These are phyloP conservation scores for Scheffersomyces parashehatae DNA, from an alignment of 1,139 yeast genomes.

Conservation along the genomic window DNA sequence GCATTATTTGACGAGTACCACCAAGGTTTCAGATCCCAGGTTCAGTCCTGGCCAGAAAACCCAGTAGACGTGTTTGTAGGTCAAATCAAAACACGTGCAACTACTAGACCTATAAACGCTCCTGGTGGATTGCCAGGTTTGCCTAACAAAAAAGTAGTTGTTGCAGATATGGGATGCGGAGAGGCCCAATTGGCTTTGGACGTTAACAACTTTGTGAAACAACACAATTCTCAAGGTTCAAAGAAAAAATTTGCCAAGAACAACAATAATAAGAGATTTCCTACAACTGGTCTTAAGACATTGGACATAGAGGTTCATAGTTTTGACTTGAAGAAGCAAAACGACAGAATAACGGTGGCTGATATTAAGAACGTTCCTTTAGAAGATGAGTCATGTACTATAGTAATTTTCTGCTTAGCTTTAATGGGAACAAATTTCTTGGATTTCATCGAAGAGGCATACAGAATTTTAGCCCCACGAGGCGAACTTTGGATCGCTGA, in stretches of 20 bases:
- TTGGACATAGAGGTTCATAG: constrained; percentile 71
- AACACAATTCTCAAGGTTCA: constrained; percentile 24
- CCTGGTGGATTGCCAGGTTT: constrained; percentile 93
- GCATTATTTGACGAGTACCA: constrained; percentile 91
- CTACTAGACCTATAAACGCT: constrained; percentile 73
- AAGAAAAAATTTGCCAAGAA: constrained; percentile 30
- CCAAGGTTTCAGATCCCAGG: constrained; percentile 92
- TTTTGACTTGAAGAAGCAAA: constrained; percentile 85
- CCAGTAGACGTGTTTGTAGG: constrained; percentile 88
- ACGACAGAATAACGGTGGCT: constrained; percentile 89
- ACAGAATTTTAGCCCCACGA: constrained; percentile 80
- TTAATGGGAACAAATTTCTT: constrained; percentile 96
- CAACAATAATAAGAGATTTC: constrained; percentile 28
- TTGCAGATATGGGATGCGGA: constrained; percentile 99
- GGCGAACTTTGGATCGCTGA: constrained; percentile 99
- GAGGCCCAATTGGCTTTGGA: constrained; percentile 85
- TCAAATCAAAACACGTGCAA: constrained; percentile 60
- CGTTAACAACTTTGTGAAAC: constrained; percentile 50
- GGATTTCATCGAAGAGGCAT: constrained; percentile 88
- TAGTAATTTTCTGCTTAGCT: constrained; percentile 89
- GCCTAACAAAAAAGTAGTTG: constrained; percentile 54
- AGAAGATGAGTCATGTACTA: constrained; percentile 71
- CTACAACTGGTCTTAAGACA: constrained; percentile 23
- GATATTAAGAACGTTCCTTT: constrained; percentile 91
- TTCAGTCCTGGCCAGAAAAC: constrained; percentile 96